Percentiles rank a stretch among this genome's conserved stretches.
These are phyloP conservation scores for Penicillium sp. DNA, from an alignment of 2,329 filamentous ascomycete species.

Conservation along the genomic window DNA sequence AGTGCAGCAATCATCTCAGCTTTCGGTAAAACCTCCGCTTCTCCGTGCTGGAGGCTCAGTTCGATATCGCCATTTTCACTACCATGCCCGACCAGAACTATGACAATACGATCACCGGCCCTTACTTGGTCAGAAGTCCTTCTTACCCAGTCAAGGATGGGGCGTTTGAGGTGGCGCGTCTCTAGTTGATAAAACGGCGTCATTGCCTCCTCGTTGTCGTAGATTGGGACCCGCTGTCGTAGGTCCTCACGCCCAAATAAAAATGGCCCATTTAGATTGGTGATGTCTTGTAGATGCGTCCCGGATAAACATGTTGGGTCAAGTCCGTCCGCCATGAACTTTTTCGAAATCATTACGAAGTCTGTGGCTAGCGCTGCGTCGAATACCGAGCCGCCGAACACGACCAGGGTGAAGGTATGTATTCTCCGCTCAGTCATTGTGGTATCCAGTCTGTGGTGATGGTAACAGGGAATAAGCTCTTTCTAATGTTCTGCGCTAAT, in stretches of 20 bases:
- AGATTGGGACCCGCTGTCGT: background rate
- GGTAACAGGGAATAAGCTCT: no score
- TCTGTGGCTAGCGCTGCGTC: background rate
- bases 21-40: background rate
- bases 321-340: background rate
- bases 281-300: background rate
- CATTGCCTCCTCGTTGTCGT: background rate
- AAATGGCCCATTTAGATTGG: background rate
- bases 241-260: background rate
- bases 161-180: background rate
- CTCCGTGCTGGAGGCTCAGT: background rate
- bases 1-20: slow-evolving; percentile 1
- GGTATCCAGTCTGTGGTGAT: no score
- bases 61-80: background rate
- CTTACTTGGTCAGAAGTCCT: background rate
- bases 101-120: background rate
- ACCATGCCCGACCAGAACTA: background rate
- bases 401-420: background rate
- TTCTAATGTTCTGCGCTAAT: no score
- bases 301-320: background rate
- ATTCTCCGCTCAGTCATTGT: no score
- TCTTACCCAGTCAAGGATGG: background rate
- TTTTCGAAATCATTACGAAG: background rate
- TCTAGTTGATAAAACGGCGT: background rate
- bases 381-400: background rate